A percentile compares a stretch with the other conserved stretches of the same genome.
Conservation (phyloP, 768 basidiomycete species). For the Leccinum boreale region DNA sequence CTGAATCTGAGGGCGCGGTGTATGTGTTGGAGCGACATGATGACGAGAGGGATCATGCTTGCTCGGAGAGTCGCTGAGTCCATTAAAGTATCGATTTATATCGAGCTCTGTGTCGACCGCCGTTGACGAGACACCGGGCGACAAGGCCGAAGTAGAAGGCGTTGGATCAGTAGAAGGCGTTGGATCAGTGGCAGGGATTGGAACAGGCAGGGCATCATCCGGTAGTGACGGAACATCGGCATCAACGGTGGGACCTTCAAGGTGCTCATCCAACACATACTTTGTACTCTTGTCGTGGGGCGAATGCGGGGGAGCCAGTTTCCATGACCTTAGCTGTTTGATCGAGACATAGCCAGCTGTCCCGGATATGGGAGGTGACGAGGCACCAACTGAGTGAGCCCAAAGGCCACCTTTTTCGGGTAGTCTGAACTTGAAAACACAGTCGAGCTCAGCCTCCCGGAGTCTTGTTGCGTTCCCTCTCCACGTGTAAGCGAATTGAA, state of each 20-base stretch:
- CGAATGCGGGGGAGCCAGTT: slow-evolving; percentile 2
- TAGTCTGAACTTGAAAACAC: background rate
- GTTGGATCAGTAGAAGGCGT: background rate
- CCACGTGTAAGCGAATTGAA: slow-evolving; percentile 22
- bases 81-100: slow-evolving; percentile 29
- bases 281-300: background rate
- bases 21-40: background rate
- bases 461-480: slow-evolving; percentile 12
- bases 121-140: background rate
- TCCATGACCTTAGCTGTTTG: slow-evolving; percentile 15
- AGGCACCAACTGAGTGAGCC: background rate
- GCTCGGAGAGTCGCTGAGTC: slow-evolving; percentile 20
- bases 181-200: background rate
- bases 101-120: slow-evolving; percentile 18
- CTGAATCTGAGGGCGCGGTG: slow-evolving; percentile 8
- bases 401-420: slow-evolving; percentile 1
- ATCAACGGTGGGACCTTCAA: background rate
- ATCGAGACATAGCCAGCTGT: slow-evolving; percentile 9
- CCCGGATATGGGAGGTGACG: slow-evolving; percentile 4
- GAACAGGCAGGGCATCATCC: background rate
- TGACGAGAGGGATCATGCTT: slow-evolving; percentile 7
- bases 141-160: background rate
- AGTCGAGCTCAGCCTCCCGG: slow-evolving; percentile 7
- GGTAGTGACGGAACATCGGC: background rate
- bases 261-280: background rate